phyloP scores from a whole-genome alignment of 805 yeast genomes.

The Crinitomyces ghanaensis region DNA sequence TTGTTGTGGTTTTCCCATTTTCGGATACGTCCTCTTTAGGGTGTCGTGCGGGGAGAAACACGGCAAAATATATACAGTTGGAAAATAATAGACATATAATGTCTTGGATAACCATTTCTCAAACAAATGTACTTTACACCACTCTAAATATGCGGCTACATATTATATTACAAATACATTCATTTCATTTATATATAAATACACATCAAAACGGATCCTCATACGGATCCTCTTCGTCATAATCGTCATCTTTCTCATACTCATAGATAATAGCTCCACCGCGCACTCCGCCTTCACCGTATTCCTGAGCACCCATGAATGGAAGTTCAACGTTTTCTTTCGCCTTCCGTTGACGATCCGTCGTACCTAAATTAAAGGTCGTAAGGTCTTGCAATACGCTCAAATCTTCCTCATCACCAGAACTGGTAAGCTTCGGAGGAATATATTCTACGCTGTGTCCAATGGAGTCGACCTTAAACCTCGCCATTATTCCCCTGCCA shows the following conservation, averaged over 20 bases:
- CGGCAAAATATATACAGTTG: too few species aligned
- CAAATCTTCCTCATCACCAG: conserved; percentile 31
- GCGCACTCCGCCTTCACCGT: conserved; percentile 39
- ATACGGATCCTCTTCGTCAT: conserved; percentile 95
- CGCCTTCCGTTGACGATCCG: conserved; percentile 62
- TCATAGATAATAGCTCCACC: conserved; percentile 96
- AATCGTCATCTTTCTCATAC: conserved; percentile 93
- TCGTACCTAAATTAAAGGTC: conserved; percentile 75
- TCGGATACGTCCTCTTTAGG: too few species aligned
- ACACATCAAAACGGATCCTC: conserved; percentile 77
- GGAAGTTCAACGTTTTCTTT: conserved; percentile 83
- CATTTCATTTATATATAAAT: too few species aligned
- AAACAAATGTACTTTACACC: too few species aligned
- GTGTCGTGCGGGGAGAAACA: too few species aligned
- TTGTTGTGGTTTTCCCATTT: too few species aligned
- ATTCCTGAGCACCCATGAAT: conserved; percentile 74
- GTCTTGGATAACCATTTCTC: too few species aligned
- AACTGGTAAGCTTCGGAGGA: conserved; percentile 19
- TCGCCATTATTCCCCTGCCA: conserved; percentile 59
- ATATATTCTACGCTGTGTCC: conserved; percentile 33
- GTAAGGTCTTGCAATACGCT: conserved; percentile 61
- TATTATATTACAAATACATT: too few species aligned
- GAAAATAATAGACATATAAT: too few species aligned
- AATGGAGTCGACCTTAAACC: conserved; percentile 40
- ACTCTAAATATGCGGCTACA: too few species aligned